Evolutionary conservation across 1,284 basidiomycete species (phyloP).

Genomic region (Nidula niveotomentosa): DNA sequence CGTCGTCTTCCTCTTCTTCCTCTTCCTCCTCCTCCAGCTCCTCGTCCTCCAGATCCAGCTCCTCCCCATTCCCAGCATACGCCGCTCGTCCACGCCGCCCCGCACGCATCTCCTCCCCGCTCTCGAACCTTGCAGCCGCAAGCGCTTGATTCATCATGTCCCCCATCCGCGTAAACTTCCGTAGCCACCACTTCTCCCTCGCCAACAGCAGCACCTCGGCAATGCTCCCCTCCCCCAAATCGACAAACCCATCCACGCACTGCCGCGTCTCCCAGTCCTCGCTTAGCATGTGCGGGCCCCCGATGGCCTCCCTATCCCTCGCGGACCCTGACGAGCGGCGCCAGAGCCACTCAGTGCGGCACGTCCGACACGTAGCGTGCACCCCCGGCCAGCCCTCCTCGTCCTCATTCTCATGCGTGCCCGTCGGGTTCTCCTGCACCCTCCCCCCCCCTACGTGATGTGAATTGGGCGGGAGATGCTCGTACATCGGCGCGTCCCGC

Average conservation of each 20-base stretch:
- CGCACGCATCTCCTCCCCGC: too few relatives aligned
- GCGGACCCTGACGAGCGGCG: conserved; percentile 47
- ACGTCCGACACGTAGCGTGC: conserved; percentile 63
- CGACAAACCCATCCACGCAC: conserved; percentile 61
- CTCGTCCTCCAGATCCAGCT: conserved; percentile 33
- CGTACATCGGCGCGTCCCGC: conserved; percentile 50
- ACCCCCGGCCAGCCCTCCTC: conserved; percentile 63
- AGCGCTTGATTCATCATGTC: conserved; percentile 68
- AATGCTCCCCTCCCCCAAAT: conserved; percentile 70
- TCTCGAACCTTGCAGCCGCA: too few relatives aligned
- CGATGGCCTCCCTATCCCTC: conserved; percentile 58
- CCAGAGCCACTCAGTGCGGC: conserved; percentile 63
- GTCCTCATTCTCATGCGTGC: conserved; percentile 76
- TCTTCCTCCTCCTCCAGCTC: conserved; percentile 40
- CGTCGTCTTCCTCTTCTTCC: conserved; percentile 59
- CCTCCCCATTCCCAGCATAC: too few relatives aligned
- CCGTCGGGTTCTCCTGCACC: too few relatives aligned
- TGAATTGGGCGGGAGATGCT: conserved; percentile 51
- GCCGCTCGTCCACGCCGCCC: too few relatives aligned
- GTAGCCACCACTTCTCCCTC: conserved; percentile 69
- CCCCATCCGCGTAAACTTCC: conserved; percentile 58
- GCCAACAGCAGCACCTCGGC: conserved; percentile 58
- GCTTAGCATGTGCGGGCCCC: conserved; percentile 40
- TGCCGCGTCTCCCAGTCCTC: conserved; percentile 68
- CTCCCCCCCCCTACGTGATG: too few relatives aligned